Base-by-base conservation (phyloP, 1,284 basidiomycete species). In the Fomitiporia mediterranea region DNA sequence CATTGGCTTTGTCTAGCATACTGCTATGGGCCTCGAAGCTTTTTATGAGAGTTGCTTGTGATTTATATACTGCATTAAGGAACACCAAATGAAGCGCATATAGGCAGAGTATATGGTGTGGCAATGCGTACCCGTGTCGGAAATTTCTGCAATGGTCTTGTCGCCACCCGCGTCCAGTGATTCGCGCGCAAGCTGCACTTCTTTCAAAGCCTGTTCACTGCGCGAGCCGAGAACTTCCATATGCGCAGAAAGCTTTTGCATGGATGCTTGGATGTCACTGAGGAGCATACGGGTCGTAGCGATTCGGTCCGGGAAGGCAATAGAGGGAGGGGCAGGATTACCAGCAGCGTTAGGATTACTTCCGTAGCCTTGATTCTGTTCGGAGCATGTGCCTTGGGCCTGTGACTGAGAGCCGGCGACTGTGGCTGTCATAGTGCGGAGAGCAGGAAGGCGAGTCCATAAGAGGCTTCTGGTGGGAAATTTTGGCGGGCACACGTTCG, bases 221-320 rank as follows among this genome's bases (percentile, higher is more conserved):
- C 42, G 39, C 2, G 39, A 15, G n/a, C 53, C 57, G 5, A 59
- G 37, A 23, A 25, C 37, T 23, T 59, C 57, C 53, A 55, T 51
- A 17, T 49, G 52, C n/a, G 57, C 42, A 30, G 57, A 39, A 21
- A 59, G 51, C 42, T 55, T 59, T 35, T 59, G 53, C 7, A 59
- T 35, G 39, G 49, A 55, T 15, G 57, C 57, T 38, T 59, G 57
- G 25, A 53, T 59, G 34, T 59, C 57, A 25, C 42, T 49, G 19
- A 59, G 42, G 8, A 59, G 48, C 6, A 51, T 43, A 17, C 57
- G 57, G 1, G 57, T 58, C 23, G 57, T 48, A 19, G 47, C 48
- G 46, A 55, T 32, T n/a, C 57, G 51, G 40, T 58, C 57, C 30
- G 57, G 53, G 15, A 55, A n/a, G 8, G 32, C 38, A 21, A 51